Evolutionary conservation across 257 asterid species (phyloP), one percentile per base, ranked within the genome.

Genomic region (Eustoma russellianum): DNA sequence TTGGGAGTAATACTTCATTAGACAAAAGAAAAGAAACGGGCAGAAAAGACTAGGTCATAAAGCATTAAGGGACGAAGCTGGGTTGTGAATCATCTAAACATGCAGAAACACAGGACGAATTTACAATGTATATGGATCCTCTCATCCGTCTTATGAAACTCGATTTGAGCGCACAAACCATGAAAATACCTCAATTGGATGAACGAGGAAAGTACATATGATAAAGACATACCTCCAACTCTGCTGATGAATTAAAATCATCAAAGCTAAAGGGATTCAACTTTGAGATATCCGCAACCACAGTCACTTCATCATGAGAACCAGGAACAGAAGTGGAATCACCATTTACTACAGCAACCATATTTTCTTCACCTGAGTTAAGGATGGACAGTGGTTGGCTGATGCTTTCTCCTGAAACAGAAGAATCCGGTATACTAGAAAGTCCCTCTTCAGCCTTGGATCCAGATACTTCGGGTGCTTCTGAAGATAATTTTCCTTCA

Each of bases 201-300:
- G 6, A 46, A 46, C 53, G 10, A 5, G 33, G 38, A 28, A 33
- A 16, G 5, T 16, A 6, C 8, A 10, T 5, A 7, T 24, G 15
- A 62, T 34, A 33, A 17, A 51, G 19, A 28, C 30, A 38, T 70
- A 86, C 95, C 94, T 81, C 87, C 46, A 87, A 59, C 46, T 81
- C 93, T 13, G 73, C 63, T 2, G 90, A 85, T 33, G 89, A 83
- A 67, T 62, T 63, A 61, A 72, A 74, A 47, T 74, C 87, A 4
- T 38, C 43, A 38, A 38, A 38, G 12, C 12, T 38, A 1, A 38
- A 38, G 12, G 43, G 11, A 7, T 68, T 79, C 85, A 48, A 81
- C 77, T 61, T 69, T 67, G 41, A 87, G 61, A 59, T 83, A 82
- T 68, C 66, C 78, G 43, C 69, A 79, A 19, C 58, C 9, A 44